Base-by-base conservation (phyloP, 805 yeast genomes). In the Scheffersomyces ergatensis region DNA sequence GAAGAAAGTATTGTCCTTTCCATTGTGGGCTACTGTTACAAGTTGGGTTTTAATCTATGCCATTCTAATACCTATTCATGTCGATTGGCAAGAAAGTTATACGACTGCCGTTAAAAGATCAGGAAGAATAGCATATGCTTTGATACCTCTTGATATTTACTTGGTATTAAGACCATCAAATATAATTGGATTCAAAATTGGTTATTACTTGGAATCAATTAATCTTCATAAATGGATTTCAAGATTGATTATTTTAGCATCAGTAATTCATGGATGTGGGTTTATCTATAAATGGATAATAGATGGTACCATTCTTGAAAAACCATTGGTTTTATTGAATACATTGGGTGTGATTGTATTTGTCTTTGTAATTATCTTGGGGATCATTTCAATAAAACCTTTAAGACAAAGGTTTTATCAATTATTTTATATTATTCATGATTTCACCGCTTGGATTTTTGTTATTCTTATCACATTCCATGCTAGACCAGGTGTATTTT, bases 161-260 rank as follows among this genome's bases (percentile, higher is more conserved):
- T 51, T 84, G 14, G 78, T 77, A 2, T 50, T 83, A 12, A 66
- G 83, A 40, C 88, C 89, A 2, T 62, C 72, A n/a, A 44, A 53
- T 18, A 36, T 44, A 6, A 38, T 39, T 18, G 41, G 47, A 20
- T 33, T 35, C 19, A 40, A 44, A 14, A 53, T 63, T 39, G 75
- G 54, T 51, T 74, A 58, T 38, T 85, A 85, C 51, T 56, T 82
- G 43, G 78, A 76, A 38, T 61, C 77, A 12, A 52, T 85, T 11
- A 67, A 67, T 15, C 50, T 85, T 7, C 95, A 85, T 55, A 83
- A 83, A 51, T 84, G 92, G 90, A 48, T 83, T 1, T 81, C 89
- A 3, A 64, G 92, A 43, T 29, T 80, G 2, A 72, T 83, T 17
- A 54, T 80, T 1, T 44, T 69, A 0, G 54, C 74, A 24, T 72